Conservation (phyloP, 2,329 filamentous ascomycete genomes). For the Madurella fahalii region DNA sequence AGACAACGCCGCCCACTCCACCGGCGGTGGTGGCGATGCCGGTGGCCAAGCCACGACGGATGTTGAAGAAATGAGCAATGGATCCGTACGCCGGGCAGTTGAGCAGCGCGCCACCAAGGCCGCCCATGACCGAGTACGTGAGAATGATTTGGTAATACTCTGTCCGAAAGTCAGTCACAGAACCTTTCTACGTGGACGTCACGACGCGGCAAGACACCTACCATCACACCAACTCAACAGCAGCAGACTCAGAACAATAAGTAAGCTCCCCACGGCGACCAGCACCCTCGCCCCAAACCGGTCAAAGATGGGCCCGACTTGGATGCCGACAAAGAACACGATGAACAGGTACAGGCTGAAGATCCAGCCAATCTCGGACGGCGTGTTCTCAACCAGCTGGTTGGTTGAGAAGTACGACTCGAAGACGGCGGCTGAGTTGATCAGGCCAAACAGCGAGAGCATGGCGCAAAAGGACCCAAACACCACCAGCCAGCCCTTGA, state of each 20-base stretch:
- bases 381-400: conserved; percentile 63
- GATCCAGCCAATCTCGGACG: conserved; percentile 77
- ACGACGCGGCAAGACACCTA: conserved; percentile 27
- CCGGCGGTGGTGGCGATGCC: conserved; percentile 76
- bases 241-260: conserved; percentile 59
- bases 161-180: conserved; percentile 22
- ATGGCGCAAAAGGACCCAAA: conserved; percentile 72
- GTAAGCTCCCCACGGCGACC: conserved; percentile 59
- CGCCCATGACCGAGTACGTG: conserved; percentile 68
- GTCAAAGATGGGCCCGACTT: conserved; percentile 80
- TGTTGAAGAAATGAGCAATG: conserved; percentile 74
- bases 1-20: conserved; percentile 64
- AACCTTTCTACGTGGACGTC: background rate
- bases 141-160: conserved; percentile 79
- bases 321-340: conserved; percentile 75
- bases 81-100: conserved; percentile 73
- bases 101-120: conserved; percentile 68
- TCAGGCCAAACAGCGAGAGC: conserved; percentile 65
- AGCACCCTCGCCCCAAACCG: conserved; percentile 65
- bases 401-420: conserved; percentile 71
- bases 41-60: conserved; percentile 69
- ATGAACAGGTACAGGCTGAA: conserved; percentile 78
- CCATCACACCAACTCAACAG: conserved; percentile 63
- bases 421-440: conserved; percentile 72
- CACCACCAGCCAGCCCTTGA: conserved; percentile 69